Conservation (phyloP, 257 asterid species). For the Haberlea rhodopensis region DNA sequence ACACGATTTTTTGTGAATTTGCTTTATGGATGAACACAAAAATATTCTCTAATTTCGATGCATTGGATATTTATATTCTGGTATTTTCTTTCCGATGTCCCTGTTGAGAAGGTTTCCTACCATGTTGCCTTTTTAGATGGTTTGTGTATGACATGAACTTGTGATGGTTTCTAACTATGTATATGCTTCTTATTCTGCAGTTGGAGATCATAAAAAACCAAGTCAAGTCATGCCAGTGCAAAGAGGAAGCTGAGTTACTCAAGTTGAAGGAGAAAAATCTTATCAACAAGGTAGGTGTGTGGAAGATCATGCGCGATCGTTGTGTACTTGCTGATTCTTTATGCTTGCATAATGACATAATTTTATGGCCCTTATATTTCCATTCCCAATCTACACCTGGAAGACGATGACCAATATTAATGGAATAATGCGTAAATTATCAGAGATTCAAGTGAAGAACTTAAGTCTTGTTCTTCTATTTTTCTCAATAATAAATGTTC, state of each 20-base stretch:
- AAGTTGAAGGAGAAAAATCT: constrained; percentile 77
- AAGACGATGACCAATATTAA: too few species aligned
- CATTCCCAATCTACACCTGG: too few species aligned
- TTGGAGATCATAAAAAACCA: constrained; percentile 60
- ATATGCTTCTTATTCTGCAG: constrained; percentile 39
- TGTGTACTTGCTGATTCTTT: constrained; percentile 9
- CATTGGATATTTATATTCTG: neutral
- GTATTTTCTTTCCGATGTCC: too few species aligned
- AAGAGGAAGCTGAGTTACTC: constrained; percentile 79
- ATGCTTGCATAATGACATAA: neutral
- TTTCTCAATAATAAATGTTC: too few species aligned
- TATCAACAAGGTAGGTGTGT: constrained; percentile 59
- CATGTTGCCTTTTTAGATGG: constrained; percentile 19
- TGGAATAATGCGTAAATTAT: too few species aligned
- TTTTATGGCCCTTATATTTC: neutral
- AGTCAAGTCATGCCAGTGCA: constrained; percentile 64
- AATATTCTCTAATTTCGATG: constrained; percentile 4
- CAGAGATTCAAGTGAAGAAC: too few species aligned
- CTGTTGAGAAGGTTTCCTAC: too few species aligned
- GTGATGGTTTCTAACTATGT: neutral
- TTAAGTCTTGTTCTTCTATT: too few species aligned
- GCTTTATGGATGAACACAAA: neutral
- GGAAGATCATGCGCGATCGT: neutral
- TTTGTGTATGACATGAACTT: constrained; percentile 9
- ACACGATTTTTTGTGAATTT: constrained; percentile 18